Evolutionary conservation across 306 rosid genomes (phyloP).

Genomic region (Alnus rubra): DNA sequence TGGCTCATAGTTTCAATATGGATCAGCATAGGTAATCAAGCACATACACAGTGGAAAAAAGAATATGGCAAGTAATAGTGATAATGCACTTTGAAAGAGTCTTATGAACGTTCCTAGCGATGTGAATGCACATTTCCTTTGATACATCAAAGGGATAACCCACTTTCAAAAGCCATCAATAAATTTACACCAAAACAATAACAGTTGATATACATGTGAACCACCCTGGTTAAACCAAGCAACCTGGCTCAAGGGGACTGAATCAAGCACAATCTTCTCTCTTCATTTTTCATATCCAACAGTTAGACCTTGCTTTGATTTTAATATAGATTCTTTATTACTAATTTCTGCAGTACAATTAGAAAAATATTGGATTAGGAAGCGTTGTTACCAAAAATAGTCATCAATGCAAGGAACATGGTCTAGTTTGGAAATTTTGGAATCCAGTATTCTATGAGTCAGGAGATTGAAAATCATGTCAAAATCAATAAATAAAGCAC

Average conservation of each 20-base stretch:
- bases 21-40: background rate
- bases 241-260: background rate
- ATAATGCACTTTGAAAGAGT: background rate
- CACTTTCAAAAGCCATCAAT: background rate
- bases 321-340: background rate
- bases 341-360: background rate
- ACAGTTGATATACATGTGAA: background rate
- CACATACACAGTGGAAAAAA: background rate
- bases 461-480: background rate
- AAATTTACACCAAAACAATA: background rate
- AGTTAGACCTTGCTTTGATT: background rate
- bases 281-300: background rate
- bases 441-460: background rate
- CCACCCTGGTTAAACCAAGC: background rate
- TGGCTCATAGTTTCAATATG: background rate
- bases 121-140: background rate
- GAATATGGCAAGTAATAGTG: background rate
- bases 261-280: background rate
- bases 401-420: background rate
- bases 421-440: background rate
- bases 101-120: background rate
- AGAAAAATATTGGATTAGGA: background rate
- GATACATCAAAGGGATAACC: background rate
- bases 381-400: background rate
- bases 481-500: background rate